These are phyloP conservation scores for Vitis hybrid DNA, from an alignment of 177 flowering plant genomes.

Conservation along the genomic window DNA sequence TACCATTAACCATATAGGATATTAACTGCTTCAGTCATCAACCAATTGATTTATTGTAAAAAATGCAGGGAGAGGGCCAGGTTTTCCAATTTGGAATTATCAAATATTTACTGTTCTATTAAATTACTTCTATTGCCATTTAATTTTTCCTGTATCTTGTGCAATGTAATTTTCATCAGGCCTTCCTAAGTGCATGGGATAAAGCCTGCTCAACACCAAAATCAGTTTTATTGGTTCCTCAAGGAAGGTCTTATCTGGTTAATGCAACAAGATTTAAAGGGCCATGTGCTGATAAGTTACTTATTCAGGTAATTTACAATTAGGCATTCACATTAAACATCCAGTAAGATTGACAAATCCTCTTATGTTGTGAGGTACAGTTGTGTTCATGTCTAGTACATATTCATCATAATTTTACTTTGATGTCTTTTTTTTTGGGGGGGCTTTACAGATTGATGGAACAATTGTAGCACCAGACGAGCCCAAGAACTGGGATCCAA, in stretches of 20 bases:
- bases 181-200: conserved; percentile 74
- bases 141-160: background rate
- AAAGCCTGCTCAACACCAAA: conserved; percentile 58
- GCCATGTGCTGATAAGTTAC: conserved; percentile 66
- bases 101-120: too few species aligned
- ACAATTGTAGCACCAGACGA: conserved; percentile 85
- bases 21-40: background rate
- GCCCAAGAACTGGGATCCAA: conserved; percentile 82
- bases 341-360: background rate
- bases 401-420: background rate
- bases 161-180: conserved; percentile 37
- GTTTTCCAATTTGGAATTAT: too few species aligned
- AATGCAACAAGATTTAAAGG: conserved; percentile 79
- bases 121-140: too few species aligned
- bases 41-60: background rate
- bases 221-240: conserved; percentile 80
- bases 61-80: background rate
- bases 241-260: conserved; percentile 59
- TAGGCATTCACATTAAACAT: background rate
- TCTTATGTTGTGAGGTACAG: background rate
- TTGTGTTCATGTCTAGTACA: background rate
- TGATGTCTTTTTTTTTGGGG: background rate
- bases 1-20: background rate
- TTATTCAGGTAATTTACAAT: conserved; percentile 58
- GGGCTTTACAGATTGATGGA: conserved; percentile 71